phyloP scores from a whole-genome alignment of 345 rosid species.

The Syzygium grande region DNA sequence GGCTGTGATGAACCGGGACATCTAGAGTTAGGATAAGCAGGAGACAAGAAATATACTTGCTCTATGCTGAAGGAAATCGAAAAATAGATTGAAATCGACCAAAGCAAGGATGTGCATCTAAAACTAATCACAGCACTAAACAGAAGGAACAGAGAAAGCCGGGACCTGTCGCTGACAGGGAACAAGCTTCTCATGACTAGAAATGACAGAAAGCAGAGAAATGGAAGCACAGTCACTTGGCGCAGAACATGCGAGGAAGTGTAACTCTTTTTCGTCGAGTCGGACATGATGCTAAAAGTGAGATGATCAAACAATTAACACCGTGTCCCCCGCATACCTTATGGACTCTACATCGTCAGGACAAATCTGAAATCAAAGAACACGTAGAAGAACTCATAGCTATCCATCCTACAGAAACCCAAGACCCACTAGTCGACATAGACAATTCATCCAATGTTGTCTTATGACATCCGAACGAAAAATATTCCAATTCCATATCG shows the following conservation, averaged over 20 bases:
- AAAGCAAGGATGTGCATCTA: not conserved
- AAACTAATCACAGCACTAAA: not conserved
- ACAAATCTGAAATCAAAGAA: not conserved
- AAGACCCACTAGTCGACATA: not conserved
- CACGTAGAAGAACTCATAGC: not conserved
- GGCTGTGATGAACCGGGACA: slow-evolving; percentile 17
- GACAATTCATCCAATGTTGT: not conserved
- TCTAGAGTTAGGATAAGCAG: not conserved
- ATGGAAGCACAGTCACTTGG: not conserved
- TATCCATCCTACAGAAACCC: not conserved
- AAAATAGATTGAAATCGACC: not conserved
- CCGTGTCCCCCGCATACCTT: not conserved
- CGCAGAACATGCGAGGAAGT: not conserved
- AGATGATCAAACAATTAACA: not conserved
- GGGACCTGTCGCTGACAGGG: not conserved
- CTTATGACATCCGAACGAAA: not conserved
- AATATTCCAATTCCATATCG: not conserved
- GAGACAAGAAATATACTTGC: not conserved
- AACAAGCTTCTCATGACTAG: not conserved
- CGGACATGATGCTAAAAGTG: not conserved
- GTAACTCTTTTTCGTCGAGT: not conserved
- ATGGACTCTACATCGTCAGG: not conserved
- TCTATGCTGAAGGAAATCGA: not conserved
- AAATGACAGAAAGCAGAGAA: not conserved
- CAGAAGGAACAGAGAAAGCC: not conserved